Conservation (phyloP, 805 yeast genomes). For the Myxozyma mucilagina region DNA sequence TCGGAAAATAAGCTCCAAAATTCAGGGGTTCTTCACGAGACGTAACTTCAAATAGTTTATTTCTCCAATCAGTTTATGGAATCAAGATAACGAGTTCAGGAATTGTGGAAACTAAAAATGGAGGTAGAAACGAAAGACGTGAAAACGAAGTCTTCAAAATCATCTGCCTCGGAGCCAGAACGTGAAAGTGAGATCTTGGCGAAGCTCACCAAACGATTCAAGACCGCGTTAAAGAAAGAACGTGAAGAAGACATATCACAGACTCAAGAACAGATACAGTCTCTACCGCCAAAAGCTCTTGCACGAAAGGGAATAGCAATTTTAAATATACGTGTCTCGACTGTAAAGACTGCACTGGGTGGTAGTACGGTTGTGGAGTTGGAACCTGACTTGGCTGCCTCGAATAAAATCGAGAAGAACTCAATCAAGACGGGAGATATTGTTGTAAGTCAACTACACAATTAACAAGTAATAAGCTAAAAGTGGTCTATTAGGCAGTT, state of each 20-base stretch:
- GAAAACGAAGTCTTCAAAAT: background rate
- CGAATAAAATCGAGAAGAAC: conserved; percentile 40
- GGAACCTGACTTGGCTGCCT: conserved; percentile 48
- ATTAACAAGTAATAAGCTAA: no score
- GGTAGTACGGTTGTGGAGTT: conserved; percentile 73
- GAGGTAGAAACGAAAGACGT: background rate
- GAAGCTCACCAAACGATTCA: conserved; percentile 23
- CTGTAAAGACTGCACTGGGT: conserved; percentile 72
- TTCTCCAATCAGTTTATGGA: background rate
- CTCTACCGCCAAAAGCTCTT: conserved; percentile 63
- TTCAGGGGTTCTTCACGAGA: background rate
- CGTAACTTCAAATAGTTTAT: background rate
- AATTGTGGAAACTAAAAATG: background rate
- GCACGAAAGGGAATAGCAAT: conserved; percentile 74
- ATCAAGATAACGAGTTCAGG: background rate
- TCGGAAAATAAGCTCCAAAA: background rate
- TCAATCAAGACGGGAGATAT: conserved; percentile 31
- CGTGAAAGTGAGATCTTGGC: conserved; percentile 9
- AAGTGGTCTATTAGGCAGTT: conserved; percentile 2
- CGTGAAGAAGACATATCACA: conserved; percentile 54
- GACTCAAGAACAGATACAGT: conserved; percentile 47
- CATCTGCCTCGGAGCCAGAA: background rate
- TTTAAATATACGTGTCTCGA: conserved; percentile 59
- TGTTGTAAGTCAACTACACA: conserved; percentile 12
- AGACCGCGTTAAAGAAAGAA: conserved; percentile 43